Conservation (phyloP, 768 basidiomycete genomes). For the Lactifluus subvellereus region DNA sequence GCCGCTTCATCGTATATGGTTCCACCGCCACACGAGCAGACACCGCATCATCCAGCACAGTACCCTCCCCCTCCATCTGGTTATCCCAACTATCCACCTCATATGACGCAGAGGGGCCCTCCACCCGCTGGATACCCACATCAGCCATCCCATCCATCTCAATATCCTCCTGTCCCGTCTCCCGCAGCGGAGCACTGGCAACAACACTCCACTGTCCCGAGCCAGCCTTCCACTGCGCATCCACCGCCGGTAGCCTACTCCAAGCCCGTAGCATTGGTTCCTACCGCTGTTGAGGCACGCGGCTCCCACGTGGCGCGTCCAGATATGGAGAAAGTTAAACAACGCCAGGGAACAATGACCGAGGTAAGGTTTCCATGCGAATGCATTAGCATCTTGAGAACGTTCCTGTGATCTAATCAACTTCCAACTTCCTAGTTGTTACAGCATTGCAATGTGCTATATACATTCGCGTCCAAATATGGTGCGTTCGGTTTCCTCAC, state of each 20-base stretch:
- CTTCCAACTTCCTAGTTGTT: slow-evolving; percentile 39
- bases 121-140: slow-evolving; percentile 26
- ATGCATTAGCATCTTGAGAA: not conserved
- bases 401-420: slow-evolving; percentile 13
- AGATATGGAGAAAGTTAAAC: slow-evolving; percentile 23
- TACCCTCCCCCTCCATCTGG: slow-evolving; percentile 37
- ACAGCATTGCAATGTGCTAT: slow-evolving; percentile 55
- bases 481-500: slow-evolving; percentile 37
- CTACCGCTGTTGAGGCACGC: slow-evolving; percentile 21
- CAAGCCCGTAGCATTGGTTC: slow-evolving; percentile 21
- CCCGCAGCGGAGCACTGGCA: slow-evolving; percentile 23
- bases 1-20: slow-evolving; percentile 32
- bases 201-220: slow-evolving; percentile 20
- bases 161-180: slow-evolving; percentile 22
- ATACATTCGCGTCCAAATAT: slow-evolving; percentile 61
- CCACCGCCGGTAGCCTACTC: slow-evolving; percentile 17
- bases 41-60: slow-evolving; percentile 37
- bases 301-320: slow-evolving; percentile 18
- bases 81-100: slow-evolving; percentile 30
- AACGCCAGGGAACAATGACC: slow-evolving; percentile 22
- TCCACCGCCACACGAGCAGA: slow-evolving; percentile 40
- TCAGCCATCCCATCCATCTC: slow-evolving; percentile 26
- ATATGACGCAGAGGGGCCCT: slow-evolving; percentile 21
- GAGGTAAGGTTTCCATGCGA: slow-evolving; percentile 18
- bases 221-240: slow-evolving; percentile 16